Evolutionary conservation across 176 grass and related monocot genomes (phyloP), one percentile per base, ranked within the genome.

Genomic region (Puccinellia tenuiflora): DNA sequence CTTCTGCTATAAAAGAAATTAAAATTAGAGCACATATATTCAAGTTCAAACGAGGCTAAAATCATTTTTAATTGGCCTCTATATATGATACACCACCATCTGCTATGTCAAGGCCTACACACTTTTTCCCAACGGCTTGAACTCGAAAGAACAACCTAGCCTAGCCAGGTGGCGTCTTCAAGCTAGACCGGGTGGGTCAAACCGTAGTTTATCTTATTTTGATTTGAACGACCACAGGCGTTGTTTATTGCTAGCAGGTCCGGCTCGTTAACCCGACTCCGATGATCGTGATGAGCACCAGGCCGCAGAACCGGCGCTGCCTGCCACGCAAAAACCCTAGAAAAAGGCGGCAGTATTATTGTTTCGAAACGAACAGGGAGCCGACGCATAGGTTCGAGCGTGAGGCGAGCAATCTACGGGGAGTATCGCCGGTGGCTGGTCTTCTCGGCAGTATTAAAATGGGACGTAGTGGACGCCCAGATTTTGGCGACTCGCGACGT

Each of bases 221-320:
- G 45, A 47, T 62, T 30, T 12, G 26, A 62, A 62, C 6, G 18
- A 63, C 2, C 28, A 31, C 34, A 1, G 1, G 0, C 45, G 25
- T 74, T 74, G 39, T 83, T 77, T 50, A 83, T 70, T 20, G 63
- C 13, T 20, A 40, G 18, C 34, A 33, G 21, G 43, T 30, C 57
- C 40, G 37, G n/a, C 9, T 38, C 29, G 7, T n/a, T 26, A 5
- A 42, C 21, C 61, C 17, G 51, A 33, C 34, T 45, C 50, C 20
- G 26, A 39, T 14, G 59, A 63, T 71, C 86, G 86, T 88, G 80
- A 72, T 14, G 53, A 46, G 86, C 86, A 88, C 80, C 40, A 48
- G 25, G 56, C 57, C 6, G 76, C 10, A 29, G 56, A 59, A 59
- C 4, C 12, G 51, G 51, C 31, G 51, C 33, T 50, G 29, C 21